Base-by-base conservation (phyloP, 257 asterid species). In the Nicotiana sylvestris region DNA sequence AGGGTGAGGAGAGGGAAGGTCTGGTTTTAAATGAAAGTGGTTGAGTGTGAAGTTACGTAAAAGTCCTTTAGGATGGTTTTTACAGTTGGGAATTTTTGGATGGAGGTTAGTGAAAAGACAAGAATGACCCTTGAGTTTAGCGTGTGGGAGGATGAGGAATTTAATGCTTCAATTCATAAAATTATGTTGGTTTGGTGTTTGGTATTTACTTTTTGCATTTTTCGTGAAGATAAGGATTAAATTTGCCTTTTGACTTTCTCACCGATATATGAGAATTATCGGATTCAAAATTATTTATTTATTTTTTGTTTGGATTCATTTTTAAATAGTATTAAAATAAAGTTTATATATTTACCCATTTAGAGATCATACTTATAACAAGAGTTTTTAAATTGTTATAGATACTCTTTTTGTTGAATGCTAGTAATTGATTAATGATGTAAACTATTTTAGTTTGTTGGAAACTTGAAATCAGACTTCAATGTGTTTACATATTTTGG, bases 1-100 rank as follows among this genome's bases (percentile, higher is more conserved):
- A 46, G 10, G 66, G 35, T 3, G 32, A 10, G 92, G 87, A 86
- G 90, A 86, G 91, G 92, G 90, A 83, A 83, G 92, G 77, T 81
- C 37, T 80, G 81, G 89, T 85, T 92, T 94, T 93, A 94, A 92
- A 91, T 83, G 93, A 68, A 27, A 43, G 81, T 39, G 16, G 17
- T 15, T 76, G 21, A 66, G 25, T 0, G 6, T 64, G 70, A 74
- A 83, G 70, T 66, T 81, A 84, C 86, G 0, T 6, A n/a, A 76
- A 66, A 43, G 80, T 33, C 84, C 83, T 43, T 66, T 25, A 1
- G 11, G 9, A 9, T 33, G 32, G 77, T 61, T 61, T 79, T 4
- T 61, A 39, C 33, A 10, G 82, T 79, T 79, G 83, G 80, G 77
- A 43, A 81, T 56, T 67, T 56, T 57, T 27, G 65, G 21, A 27